Percentiles rank a stretch among this genome's conserved stretches.
Conservation (phyloP, 371 early-diverging fungal species). For the Dinochytrium kinnereticum region DNA sequence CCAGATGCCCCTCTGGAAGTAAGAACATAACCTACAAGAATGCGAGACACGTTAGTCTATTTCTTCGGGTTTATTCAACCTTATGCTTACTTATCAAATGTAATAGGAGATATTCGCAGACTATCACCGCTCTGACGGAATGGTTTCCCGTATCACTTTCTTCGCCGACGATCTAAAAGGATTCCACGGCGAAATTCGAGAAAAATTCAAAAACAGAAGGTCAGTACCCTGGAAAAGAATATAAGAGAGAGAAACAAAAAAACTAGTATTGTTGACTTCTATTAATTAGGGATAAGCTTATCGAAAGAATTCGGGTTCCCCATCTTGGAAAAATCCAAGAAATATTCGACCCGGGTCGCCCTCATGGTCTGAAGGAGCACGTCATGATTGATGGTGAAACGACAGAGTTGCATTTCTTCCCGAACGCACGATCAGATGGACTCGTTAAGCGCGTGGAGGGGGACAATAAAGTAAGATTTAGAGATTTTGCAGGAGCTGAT, state of each 20-base stretch:
- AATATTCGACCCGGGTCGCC: conserved; percentile 56
- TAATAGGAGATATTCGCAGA: conserved; percentile 56
- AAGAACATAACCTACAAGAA: conserved; percentile 51
- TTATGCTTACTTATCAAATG: neutral
- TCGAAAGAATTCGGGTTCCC: conserved; percentile 47
- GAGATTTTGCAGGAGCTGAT: neutral
- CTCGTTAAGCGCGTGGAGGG: conserved; percentile 52
- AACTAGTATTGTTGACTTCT: conserved; percentile 2
- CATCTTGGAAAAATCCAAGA: conserved; percentile 48
- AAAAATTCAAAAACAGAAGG: conserved; percentile 51
- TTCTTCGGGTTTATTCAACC: neutral
- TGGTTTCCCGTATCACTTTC: conserved; percentile 55
- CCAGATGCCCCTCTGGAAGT: conserved; percentile 51
- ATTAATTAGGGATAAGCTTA: conserved; percentile 51
- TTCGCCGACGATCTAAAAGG: conserved; percentile 46
- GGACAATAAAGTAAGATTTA: conserved; percentile 42
- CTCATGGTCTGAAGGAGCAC: conserved; percentile 58
- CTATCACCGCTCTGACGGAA: conserved; percentile 58
- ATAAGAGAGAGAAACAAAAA: no score
- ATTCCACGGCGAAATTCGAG: conserved; percentile 48
- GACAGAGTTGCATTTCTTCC: conserved; percentile 58
- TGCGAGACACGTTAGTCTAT: conserved; percentile 41
- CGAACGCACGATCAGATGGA: conserved; percentile 56
- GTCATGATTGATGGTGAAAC: conserved; percentile 52
- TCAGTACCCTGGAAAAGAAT: conserved; percentile 13